Conservation (phyloP, 2,329 filamentous ascomycete species). For the Hortaea sp. region DNA sequence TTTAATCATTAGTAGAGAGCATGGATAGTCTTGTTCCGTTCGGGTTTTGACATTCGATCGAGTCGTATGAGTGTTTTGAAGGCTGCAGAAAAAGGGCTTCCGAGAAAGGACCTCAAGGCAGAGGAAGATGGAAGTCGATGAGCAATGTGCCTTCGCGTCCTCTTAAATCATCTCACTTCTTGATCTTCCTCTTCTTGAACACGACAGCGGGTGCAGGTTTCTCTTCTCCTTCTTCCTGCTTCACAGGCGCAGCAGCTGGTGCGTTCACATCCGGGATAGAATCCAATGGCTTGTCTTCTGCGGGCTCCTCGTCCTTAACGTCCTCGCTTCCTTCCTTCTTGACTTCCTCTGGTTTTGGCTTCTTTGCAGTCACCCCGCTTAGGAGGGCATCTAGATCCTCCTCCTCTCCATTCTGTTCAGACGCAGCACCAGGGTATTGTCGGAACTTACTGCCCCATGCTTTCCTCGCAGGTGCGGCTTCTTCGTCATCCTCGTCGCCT, state of each 20-base stretch:
- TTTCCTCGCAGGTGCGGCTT: conserved; percentile 21
- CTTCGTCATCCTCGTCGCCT: conserved; percentile 45
- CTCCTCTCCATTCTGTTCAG: conserved; percentile 37
- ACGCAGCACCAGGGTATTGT: conserved; percentile 33
- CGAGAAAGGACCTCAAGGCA: too few species aligned
- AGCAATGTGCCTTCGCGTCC: too few species aligned
- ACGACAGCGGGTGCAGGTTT: conserved; percentile 42
- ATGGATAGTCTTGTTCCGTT: too few species aligned
- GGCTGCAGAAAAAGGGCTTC: too few species aligned
- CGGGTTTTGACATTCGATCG: too few species aligned
- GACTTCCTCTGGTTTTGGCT: conserved; percentile 13
- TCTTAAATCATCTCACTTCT: conserved; percentile 17
- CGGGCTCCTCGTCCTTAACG: conserved; percentile 14
- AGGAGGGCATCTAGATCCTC: conserved; percentile 53
- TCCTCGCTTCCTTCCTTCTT: conserved; percentile 20
- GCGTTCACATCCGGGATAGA: conserved; percentile 13
- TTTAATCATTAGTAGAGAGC: too few species aligned
- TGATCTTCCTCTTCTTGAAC: conserved; percentile 67
- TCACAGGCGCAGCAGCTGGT: background rate
- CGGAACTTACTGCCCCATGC: conserved; percentile 39
- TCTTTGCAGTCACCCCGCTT: conserved; percentile 22
- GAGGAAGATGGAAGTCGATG: too few species aligned
- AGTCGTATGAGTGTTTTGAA: too few species aligned
- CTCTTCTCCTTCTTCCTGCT: conserved; percentile 12
- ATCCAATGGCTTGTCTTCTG: conserved; percentile 11